Percentiles rank a stretch among this genome's conserved stretches.
Conservation (phyloP, 2,329 filamentous ascomycete genomes). For the Monosporascus sp. region DNA sequence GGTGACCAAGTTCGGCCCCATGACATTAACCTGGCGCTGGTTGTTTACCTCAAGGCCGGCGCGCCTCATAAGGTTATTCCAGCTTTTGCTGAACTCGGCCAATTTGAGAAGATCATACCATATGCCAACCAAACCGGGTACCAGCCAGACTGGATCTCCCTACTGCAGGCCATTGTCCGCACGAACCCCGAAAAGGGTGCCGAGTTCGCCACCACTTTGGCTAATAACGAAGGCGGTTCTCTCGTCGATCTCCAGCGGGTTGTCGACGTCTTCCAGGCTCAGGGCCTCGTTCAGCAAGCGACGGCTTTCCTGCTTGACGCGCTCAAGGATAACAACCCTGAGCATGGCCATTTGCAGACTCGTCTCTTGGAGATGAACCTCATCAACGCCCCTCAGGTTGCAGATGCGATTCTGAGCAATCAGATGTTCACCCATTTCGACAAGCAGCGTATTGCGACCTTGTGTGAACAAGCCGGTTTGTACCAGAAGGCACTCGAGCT, state of each 20-base stretch:
- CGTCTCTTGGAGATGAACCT: constrained; percentile 97
- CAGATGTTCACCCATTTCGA: constrained; percentile 99
- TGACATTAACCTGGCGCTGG: constrained; percentile 80
- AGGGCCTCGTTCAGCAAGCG: constrained; percentile 95
- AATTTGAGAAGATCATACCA: constrained; percentile 93
- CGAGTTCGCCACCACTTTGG: constrained; percentile 89
- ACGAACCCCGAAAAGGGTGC: constrained; percentile 89
- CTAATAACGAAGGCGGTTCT: constrained; percentile 80
- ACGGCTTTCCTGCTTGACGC: constrained; percentile 97
- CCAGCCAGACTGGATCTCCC: constrained; percentile 88
- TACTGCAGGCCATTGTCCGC: constrained; percentile 88
- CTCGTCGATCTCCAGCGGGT: constrained; percentile 91
- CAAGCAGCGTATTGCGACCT: constrained; percentile 76
- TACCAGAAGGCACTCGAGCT: constrained; percentile 86
- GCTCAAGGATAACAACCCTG: constrained; percentile 87
- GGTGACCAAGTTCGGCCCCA: constrained; percentile 90
- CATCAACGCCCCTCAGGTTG: constrained; percentile 92
- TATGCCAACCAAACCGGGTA: constrained; percentile 84
- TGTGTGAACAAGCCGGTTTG: constrained; percentile 91
- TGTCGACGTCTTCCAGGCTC: constrained; percentile 95
- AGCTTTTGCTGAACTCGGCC: constrained; percentile 88
- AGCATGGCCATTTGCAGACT: constrained; percentile 90
- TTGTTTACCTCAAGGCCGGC: constrained; percentile 87
- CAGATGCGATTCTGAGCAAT: constrained; percentile 94
- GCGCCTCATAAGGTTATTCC: constrained; percentile 91